Evolutionary conservation across 495 filamentous ascomycete species (phyloP), one percentile per base, ranked within the genome.

Genomic region (Aspergillus steynii): DNA sequence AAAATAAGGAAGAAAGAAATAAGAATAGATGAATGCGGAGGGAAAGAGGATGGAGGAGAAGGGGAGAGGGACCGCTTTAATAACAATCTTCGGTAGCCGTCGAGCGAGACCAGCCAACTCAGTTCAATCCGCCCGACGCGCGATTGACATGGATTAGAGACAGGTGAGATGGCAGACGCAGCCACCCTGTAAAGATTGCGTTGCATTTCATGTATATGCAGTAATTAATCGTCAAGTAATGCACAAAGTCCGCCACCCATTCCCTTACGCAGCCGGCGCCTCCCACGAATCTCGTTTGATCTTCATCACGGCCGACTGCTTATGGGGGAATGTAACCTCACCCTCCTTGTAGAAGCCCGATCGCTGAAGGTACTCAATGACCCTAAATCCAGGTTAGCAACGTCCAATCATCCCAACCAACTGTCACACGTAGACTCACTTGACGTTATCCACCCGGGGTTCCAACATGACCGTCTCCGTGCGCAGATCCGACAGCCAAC

Each of bases 301-400:
- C 71, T 88, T 89, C 80, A 96, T 89, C 63, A 96, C 80, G 64
- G 93, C 94, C 2, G 91, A 84, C 71, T 96, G 92, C 74, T 98
- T 99, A 71, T 98, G 93, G 20, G 94, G 89, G 66, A 99, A 95
- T 14, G 86, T 83, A 46, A 98, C 81, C 70, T 97, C 90, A 55
- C 84, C 88, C 72, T 98, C 91, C 70, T 95, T 96, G 56, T 88
- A 85, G 68, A 97, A 99, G 4, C 95, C 95, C 2, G 81, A 80
- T 20, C 87, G 68, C 59, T 88, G 79, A 7, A 93, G 80, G 65
- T 96, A 94, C 8, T 82, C 77, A 55, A 94, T 89, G 46, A 98
- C 86, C 65, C 94, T 97, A 42, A 42, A 12, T 59, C 64, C 28
- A 48, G 42, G 42, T n/a, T 45, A 27, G 29, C 26, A 49, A 37